Base-by-base conservation (phyloP, 495 filamentous ascomycete genomes). In the Talaromyces borbonicus region DNA sequence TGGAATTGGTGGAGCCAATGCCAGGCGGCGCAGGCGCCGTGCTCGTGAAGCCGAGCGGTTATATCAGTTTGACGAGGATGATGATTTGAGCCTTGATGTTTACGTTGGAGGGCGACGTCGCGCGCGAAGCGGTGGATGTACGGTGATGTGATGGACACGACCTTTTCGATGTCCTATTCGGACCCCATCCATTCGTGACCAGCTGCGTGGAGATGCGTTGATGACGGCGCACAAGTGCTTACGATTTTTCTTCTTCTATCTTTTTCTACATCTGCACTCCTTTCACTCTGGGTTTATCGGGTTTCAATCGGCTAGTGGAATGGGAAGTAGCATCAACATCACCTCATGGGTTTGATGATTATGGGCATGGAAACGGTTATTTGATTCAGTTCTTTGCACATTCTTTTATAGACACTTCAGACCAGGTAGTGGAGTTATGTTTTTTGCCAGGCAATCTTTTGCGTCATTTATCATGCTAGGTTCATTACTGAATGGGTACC, bases 21-120 rank as follows among this genome's bases (percentile, higher is more conserved):
- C 69, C 0, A 69, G 88, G 29, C 66, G 90, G 46, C 65, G 90
- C 38, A 69, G 88, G 49, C 68, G 89, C 22, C 73, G 87, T 43
- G 83, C 83, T 4, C 73, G 86, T 23, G 86, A 92, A 58, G 87
- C 89, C 8, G 75, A 80, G 57, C 67, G 79, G 56, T 65, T 83
- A 30, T 84, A 86, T 58, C 66, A 72, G 38, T 81, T 75, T 31
- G 84, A 89, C 59, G 89, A 90, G 51, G 85, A 84, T 35, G 85
- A 81, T 8, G 83, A 60, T 8, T 59, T 62, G 41, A 36, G 43
- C 8, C 60, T 58, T 30, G 60, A 54, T 8, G 12, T 24, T 9
- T 42, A 30, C 19, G 49, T 52, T 18, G 62, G 60, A 11, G 51
- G 50, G 4, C 62, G 75, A 45, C 63, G 75, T 44, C 67, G 77